phyloP scores from a whole-genome alignment of 305 asterid genomes.

The Ilex paraguariensis region DNA sequence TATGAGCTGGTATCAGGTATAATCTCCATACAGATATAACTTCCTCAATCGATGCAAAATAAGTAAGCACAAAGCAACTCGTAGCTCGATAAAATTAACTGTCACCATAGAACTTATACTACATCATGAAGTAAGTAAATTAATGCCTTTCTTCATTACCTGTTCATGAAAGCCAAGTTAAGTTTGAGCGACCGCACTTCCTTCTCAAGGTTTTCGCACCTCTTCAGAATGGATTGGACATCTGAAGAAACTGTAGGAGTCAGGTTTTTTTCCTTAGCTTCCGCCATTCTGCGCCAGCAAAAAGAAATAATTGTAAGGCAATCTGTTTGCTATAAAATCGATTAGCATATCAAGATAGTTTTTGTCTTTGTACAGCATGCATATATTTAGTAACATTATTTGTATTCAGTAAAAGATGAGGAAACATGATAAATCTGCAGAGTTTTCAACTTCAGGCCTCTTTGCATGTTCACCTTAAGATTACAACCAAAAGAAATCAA shows the following conservation, averaged over 20 bases:
- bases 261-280: conserved; percentile 81
- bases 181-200: conserved; percentile 87
- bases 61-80: background rate
- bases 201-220: conserved; percentile 86
- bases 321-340: too few species aligned
- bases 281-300: conserved; percentile 67
- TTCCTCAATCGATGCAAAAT: too few species aligned
- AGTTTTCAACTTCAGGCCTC: too few species aligned
- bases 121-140: background rate
- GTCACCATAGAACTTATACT: background rate
- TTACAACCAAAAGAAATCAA: too few species aligned
- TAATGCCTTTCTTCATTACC: conserved; percentile 29
- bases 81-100: background rate
- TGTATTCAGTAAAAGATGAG: too few species aligned
- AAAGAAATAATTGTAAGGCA: conserved; percentile 7
- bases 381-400: too few species aligned
- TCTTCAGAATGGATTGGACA: conserved; percentile 62
- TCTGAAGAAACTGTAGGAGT: conserved; percentile 70
- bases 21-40: too few species aligned
- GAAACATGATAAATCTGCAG: too few species aligned
- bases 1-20: too few species aligned
- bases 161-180: conserved; percentile 79
- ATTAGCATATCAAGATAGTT: too few species aligned
- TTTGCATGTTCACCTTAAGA: too few species aligned
- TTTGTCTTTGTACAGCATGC: too few species aligned